Percentiles rank a stretch among this genome's conserved stretches.
phyloP scores from a whole-genome alignment of 306 rosid species.

The apple (Malus domestica) region DNA sequence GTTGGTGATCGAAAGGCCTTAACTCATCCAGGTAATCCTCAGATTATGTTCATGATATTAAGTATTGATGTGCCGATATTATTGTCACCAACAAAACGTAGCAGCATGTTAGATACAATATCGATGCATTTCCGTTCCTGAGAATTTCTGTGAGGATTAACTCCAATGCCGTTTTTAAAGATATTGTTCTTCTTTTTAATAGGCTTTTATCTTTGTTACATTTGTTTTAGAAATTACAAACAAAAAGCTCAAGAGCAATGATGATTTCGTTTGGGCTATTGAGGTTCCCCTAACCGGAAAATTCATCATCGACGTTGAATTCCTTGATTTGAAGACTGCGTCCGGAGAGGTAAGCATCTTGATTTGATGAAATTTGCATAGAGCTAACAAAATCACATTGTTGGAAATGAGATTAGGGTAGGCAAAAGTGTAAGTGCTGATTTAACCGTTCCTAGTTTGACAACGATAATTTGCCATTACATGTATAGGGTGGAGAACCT shows the following conservation, averaged over 20 bases:
- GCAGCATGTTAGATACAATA: background rate
- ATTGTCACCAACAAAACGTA: background rate
- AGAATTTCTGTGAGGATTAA: background rate
- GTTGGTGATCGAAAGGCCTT: constrained; percentile 71
- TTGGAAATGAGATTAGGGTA: background rate
- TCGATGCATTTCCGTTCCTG: background rate
- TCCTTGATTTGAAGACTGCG: constrained; percentile 79
- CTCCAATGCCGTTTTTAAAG: background rate
- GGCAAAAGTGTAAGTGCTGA: background rate
- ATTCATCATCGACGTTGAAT: constrained; percentile 89
- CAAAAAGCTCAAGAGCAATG: constrained; percentile 67
- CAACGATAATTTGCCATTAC: background rate
- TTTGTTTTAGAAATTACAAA: constrained; percentile 57
- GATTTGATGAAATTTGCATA: background rate
- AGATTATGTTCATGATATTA: background rate
- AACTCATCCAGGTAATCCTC: constrained; percentile 67
- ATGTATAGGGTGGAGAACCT: constrained; percentile 65
- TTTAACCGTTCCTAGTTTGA: background rate
- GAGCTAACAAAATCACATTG: background rate
- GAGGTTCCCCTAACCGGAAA: constrained; percentile 94
- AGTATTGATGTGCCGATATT: background rate
- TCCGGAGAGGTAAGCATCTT: constrained; percentile 49
- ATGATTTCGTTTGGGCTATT: constrained; percentile 87
- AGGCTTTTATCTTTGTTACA: background rate
- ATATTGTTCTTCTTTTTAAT: background rate